These are phyloP conservation scores for Chiua virens DNA, from an alignment of 768 basidiomycete species.

Conservation along the genomic window DNA sequence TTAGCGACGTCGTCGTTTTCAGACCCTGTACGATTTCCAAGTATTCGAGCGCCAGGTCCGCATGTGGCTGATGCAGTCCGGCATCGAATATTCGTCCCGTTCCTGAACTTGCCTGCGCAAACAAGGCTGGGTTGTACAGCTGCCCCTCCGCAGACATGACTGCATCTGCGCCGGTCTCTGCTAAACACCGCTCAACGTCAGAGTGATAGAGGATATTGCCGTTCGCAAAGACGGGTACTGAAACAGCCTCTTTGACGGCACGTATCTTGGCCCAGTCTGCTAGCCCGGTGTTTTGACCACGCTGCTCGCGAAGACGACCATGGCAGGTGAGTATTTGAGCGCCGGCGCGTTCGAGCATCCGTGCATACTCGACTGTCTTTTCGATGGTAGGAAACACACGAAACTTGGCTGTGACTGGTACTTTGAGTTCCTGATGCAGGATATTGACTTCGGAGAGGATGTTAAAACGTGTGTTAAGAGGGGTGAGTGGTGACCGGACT, in stretches of 20 bases:
- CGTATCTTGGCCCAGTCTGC: slow-evolving; percentile 90
- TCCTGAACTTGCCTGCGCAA: slow-evolving; percentile 37
- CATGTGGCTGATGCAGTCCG: slow-evolving; percentile 53
- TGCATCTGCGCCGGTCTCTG: slow-evolving; percentile 84
- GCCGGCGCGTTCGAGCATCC: slow-evolving; percentile 93
- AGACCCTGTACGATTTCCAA: slow-evolving; percentile 65
- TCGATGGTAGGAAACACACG: slow-evolving; percentile 83
- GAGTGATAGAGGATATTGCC: slow-evolving; percentile 88
- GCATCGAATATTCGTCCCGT: slow-evolving; percentile 31
- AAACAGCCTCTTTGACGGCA: slow-evolving; percentile 87
- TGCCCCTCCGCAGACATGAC: slow-evolving; percentile 97
- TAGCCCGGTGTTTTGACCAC: slow-evolving; percentile 81
- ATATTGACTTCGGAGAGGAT: slow-evolving; percentile 62
- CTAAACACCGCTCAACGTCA: slow-evolving; percentile 80
- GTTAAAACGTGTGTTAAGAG: not conserved
- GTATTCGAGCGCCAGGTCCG: slow-evolving; percentile 81
- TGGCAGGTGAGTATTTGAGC: slow-evolving; percentile 96
- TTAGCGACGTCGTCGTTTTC: slow-evolving; percentile 66
- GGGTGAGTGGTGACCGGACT: slow-evolving; percentile 21
- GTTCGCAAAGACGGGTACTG: slow-evolving; percentile 94
- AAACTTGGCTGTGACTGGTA: slow-evolving; percentile 98
- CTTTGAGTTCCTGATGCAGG: slow-evolving; percentile 75
- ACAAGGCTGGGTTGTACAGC: slow-evolving; percentile 89
- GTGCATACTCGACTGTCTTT: slow-evolving; percentile 90
- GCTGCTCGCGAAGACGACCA: slow-evolving; percentile 87